Evolutionary conservation across 1,139 yeast genomes (phyloP).

Genomic region (Lizanozyma gosingica): DNA sequence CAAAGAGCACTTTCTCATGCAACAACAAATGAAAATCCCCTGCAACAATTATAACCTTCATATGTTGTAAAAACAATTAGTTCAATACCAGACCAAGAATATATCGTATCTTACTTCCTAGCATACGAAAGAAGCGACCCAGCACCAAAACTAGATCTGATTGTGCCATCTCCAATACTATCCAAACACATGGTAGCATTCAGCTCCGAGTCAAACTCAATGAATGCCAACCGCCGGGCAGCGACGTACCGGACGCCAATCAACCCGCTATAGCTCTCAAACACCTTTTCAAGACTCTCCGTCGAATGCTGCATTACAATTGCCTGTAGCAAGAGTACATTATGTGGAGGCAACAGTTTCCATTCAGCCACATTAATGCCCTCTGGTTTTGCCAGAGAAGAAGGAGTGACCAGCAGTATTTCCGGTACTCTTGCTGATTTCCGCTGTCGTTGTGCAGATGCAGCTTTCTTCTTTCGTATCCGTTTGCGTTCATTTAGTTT

Average conservation of each 20-base stretch:
- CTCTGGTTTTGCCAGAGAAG: too few relatives aligned
- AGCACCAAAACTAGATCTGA: background rate
- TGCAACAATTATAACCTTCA: too few relatives aligned
- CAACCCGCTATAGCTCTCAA: background rate
- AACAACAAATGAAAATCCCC: too few relatives aligned
- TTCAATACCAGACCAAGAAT: too few relatives aligned
- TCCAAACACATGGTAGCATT: background rate
- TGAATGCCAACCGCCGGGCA: background rate
- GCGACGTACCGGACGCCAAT: background rate
- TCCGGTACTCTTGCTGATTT: too few relatives aligned
- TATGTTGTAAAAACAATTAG: too few relatives aligned
- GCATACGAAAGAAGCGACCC: background rate
- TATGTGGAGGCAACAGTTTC: background rate
- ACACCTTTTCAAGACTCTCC: background rate
- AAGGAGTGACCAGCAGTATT: too few relatives aligned
- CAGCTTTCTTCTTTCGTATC: background rate
- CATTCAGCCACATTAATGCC: background rate
- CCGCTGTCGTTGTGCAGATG: too few relatives aligned
- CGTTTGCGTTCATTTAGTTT: background rate
- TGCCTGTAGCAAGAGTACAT: background rate
- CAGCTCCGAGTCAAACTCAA: background rate
- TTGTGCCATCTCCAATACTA: background rate
- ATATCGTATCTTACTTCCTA: too few relatives aligned
- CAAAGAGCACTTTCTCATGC: too few relatives aligned
- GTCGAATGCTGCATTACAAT: background rate